These are phyloP conservation scores for Dichotomocladium elegans DNA, from an alignment of 371 early-diverging fungal species.

Conservation along the genomic window DNA sequence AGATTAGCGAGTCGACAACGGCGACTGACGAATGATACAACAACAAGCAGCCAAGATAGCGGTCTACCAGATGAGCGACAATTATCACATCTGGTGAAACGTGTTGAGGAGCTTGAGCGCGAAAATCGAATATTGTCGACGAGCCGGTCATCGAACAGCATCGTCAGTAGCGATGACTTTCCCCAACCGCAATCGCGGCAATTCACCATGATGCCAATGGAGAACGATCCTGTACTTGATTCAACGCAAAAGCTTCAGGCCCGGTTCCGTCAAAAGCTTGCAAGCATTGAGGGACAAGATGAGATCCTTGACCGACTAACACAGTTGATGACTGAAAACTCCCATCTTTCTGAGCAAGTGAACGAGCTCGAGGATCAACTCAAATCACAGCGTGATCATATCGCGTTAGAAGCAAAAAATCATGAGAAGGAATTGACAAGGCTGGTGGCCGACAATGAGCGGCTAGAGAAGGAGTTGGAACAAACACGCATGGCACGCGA, in stretches of 20 bases:
- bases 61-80: slow-evolving; percentile 10
- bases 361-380: slow-evolving; percentile 35
- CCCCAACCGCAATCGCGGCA: not conserved
- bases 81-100: slow-evolving; percentile 8
- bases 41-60: slow-evolving; percentile 1
- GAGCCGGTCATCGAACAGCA: slow-evolving; percentile 3
- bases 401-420: slow-evolving; percentile 32
- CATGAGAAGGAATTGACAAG: slow-evolving; percentile 39
- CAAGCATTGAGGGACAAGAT: slow-evolving; percentile 8
- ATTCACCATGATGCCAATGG: not conserved
- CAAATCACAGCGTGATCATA: slow-evolving; percentile 28
- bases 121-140: slow-evolving; percentile 8
- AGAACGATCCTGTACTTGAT: not conserved
- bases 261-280: slow-evolving; percentile 2
- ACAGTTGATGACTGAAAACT: slow-evolving; percentile 31
- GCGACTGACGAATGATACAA: not conserved
- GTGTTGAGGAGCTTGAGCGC: slow-evolving; percentile 12
- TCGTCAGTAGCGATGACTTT: not conserved
- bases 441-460: slow-evolving; percentile 38
- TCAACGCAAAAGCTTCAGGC: not conserved
- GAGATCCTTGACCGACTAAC: slow-evolving; percentile 17
- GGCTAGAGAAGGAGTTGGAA: slow-evolving; percentile 46
- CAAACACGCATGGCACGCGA: slow-evolving; percentile 35
- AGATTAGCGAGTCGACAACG: slow-evolving; percentile 5
- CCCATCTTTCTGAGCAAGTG: slow-evolving; percentile 24